Percentiles rank a stretch among this genome's conserved stretches.
These are phyloP conservation scores for Vanrija sp. DNA, from an alignment of 1,284 basidiomycete species.

Conservation along the genomic window DNA sequence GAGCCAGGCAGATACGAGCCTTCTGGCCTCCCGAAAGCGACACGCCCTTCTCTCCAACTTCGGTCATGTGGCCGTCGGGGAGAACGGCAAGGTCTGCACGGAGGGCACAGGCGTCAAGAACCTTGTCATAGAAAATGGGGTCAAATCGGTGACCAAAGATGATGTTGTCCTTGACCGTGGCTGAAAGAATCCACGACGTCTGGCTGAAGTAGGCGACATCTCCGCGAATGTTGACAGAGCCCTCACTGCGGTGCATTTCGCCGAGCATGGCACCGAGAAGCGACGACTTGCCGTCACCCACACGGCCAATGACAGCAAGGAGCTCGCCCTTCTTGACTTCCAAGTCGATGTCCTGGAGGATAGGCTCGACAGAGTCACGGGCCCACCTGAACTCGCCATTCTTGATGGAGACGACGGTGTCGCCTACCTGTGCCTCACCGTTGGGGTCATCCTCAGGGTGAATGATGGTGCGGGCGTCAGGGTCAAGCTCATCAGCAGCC, in stretches of 20 bases:
- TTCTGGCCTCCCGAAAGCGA: conserved; percentile 59
- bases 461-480: conserved; percentile 60
- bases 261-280: conserved; percentile 56
- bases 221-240: conserved; percentile 67
- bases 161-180: conserved; percentile 82
- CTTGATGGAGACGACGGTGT: conserved; percentile 67
- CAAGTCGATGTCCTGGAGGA: conserved; percentile 72
- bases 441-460: conserved; percentile 49
- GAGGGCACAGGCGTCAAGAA: conserved; percentile 70
- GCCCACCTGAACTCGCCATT: conserved; percentile 78
- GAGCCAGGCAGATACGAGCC: conserved; percentile 59
- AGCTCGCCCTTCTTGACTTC: conserved; percentile 79
- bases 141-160: conserved; percentile 86
- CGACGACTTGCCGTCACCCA: conserved; percentile 83
- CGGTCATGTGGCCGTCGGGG: conserved; percentile 65
- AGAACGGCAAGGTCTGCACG: conserved; percentile 73
- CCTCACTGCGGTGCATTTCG: conserved; percentile 77
- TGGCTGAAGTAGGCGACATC: conserved; percentile 85
- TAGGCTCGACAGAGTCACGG: conserved; percentile 56
- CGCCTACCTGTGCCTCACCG: conserved; percentile 55
- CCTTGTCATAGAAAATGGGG: conserved; percentile 52
- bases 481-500: conserved; percentile 72
- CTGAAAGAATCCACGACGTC: conserved; percentile 82
- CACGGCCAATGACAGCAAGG: conserved; percentile 78
- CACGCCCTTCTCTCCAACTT: conserved; percentile 63